Evolutionary conservation across 495 filamentous ascomycete species (phyloP).

Genomic region (Aspergillus saccharolyticus): DNA sequence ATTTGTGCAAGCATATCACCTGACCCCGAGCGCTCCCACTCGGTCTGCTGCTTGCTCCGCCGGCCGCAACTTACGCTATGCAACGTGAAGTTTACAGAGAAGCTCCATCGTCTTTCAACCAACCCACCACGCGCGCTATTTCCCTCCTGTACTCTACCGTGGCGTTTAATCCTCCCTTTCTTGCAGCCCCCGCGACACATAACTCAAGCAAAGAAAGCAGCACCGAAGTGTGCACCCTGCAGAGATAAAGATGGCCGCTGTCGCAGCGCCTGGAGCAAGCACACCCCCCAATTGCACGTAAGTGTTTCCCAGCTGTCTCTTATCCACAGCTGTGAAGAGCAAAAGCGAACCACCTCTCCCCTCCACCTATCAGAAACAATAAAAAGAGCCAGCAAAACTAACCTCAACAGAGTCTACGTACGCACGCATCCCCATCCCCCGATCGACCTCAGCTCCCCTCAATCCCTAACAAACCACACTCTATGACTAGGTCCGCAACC

Average conservation of each 20-base stretch:
- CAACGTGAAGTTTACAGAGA: no score
- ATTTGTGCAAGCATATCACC: no score
- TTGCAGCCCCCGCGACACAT: no score
- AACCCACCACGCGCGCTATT: no score
- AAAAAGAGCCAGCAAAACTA: not conserved
- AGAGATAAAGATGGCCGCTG: slow-evolving; percentile 39
- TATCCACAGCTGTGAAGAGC: no score
- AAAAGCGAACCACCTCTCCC: no score
- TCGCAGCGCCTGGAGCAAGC: slow-evolving; percentile 21
- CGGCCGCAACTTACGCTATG: no score
- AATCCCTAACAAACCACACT: slow-evolving; percentile 10
- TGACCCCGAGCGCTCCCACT: no score
- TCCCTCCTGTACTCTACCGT: no score
- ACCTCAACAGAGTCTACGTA: slow-evolving; percentile 49
- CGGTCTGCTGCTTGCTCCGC: no score
- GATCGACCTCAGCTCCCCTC: slow-evolving; percentile 14
- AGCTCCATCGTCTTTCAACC: no score
- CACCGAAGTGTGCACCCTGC: slow-evolving; percentile 7
- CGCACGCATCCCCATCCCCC: slow-evolving; percentile 10
- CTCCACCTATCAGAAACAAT: not conserved
- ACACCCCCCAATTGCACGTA: slow-evolving; percentile 48
- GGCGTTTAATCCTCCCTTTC: no score
- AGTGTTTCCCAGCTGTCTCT: slow-evolving; percentile 15
- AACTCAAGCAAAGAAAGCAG: not conserved
- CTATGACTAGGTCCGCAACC: slow-evolving; percentile 90